Base-by-base conservation (phyloP, 768 basidiomycete species). In the Pleurotus djamor region DNA sequence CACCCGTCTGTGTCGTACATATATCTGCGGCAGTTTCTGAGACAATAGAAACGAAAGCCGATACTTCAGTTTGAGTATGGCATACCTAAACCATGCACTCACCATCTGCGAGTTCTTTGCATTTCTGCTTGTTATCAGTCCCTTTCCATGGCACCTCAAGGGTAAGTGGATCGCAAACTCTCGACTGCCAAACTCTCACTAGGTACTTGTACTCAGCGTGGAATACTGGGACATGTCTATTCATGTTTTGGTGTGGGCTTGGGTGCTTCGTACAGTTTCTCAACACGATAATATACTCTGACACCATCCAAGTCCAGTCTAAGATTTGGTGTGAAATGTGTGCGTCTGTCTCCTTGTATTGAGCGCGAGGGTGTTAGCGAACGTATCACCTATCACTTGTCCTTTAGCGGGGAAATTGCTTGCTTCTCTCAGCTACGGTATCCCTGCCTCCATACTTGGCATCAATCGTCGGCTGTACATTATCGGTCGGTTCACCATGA, bases 211-310 rank as follows among this genome's bases (percentile, higher is more conserved):
- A 28, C 21, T 21, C 16, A 74, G 76, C 77, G 0, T 72, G 72
- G 80, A 83, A 87, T 62, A 69, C 76, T n/a, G 84, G 81, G n/a
- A 83, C 83, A 16, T 74, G 83, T 52, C 59, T 77, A 43, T 79
- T 77, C 68, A 84, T 86, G 64, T 41, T 72, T 28, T 86, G 84
- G 85, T 72, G 71, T 4, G 74, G 70, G 0, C 51, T 74, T 2
- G 69, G 67, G 9, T 79, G 76, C 57, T 71, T 85, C 33, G 73
- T 74, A 14, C 61, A 71, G 9, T 76, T 72, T 61, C 65, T 85
- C 60, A 83, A 85, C 68, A 69, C 76, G 4, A 65, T 84, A 33
- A 60, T 85, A 5, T 88, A 44, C 16, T 17, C 41, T 33, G 33
- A 44, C 28, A 56, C 38, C 6, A 41, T 44, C 32, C 17, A 56